These are phyloP conservation scores for Geotrichum carabidarum DNA, from an alignment of 1,139 yeast species.

Conservation along the genomic window DNA sequence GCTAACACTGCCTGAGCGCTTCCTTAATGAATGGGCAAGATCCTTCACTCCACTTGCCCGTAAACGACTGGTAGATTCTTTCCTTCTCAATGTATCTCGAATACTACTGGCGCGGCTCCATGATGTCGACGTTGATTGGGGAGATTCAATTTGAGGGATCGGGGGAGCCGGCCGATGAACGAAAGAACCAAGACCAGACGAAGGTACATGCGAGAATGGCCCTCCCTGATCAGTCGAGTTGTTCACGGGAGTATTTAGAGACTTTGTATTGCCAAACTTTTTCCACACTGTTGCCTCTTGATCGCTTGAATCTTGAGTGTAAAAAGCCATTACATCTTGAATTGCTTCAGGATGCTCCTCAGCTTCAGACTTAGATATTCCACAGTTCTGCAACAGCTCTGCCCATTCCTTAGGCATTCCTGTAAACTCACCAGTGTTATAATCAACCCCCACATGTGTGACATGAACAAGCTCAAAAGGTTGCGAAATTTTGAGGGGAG, in stretches of 20 bases:
- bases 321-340: slow-evolving; percentile 85
- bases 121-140: slow-evolving; percentile 33
- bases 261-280: slow-evolving; percentile 52
- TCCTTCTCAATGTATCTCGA: slow-evolving; percentile 16
- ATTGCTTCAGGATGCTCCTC: slow-evolving; percentile 91
- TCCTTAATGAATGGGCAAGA: slow-evolving; percentile 17
- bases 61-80: slow-evolving; percentile 16
- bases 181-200: slow-evolving; percentile 9
- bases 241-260: slow-evolving; percentile 27
- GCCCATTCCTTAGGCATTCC: slow-evolving; percentile 96
- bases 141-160: slow-evolving; percentile 1
- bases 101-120: slow-evolving; percentile 17
- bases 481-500: slow-evolving; percentile 65
- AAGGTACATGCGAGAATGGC: slow-evolving; percentile 7
- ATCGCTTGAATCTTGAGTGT: slow-evolving; percentile 58
- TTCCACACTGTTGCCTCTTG: slow-evolving; percentile 68
- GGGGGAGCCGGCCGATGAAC: slow-evolving; percentile 18
- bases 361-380: slow-evolving; percentile 79
- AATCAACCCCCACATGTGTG: slow-evolving; percentile 87
- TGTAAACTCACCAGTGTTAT: slow-evolving; percentile 76
- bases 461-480: slow-evolving; percentile 90
- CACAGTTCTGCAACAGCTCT: slow-evolving; percentile 70
- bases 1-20: slow-evolving; percentile 15
- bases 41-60: slow-evolving; percentile 19
- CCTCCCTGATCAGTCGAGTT: slow-evolving; percentile 21